Evolutionary conservation across 2,329 filamentous ascomycete genomes (phyloP).

Genomic region (Chaetomiaceae sp.): DNA sequence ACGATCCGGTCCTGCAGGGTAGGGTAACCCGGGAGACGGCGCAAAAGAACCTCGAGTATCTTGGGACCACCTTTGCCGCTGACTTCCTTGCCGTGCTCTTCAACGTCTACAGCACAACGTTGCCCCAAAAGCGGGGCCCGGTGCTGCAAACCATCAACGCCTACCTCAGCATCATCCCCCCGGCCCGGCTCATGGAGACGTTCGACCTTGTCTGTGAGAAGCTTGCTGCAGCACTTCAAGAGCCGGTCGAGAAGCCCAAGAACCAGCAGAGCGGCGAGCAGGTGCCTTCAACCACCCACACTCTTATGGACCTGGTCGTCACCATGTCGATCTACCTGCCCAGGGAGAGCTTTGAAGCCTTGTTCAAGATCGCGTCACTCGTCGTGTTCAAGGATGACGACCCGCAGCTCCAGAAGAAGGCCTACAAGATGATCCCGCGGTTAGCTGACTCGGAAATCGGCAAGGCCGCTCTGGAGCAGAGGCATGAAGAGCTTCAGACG

Average conservation of each 20-base stretch:
- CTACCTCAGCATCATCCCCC: constrained; percentile 82
- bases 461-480: constrained; percentile 67
- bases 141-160: constrained; percentile 94
- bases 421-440: constrained; percentile 94
- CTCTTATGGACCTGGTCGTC: constrained; percentile 93
- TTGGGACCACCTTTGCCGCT: constrained; percentile 67
- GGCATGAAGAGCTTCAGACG: constrained; percentile 74
- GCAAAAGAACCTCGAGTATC: constrained; percentile 73
- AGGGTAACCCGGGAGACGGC: constrained; percentile 72
- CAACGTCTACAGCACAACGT: constrained; percentile 95
- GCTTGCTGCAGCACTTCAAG: constrained; percentile 67
- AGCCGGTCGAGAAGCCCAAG: constrained; percentile 46
- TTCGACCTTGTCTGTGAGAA: constrained; percentile 83
- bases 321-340: constrained; percentile 94
- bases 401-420: constrained; percentile 95
- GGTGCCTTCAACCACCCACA: constrained; percentile 90
- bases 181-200: constrained; percentile 74
- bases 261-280: constrained; percentile 60
- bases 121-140: constrained; percentile 85
- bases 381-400: constrained; percentile 79
- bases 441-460: constrained; percentile 78
- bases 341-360: constrained; percentile 72
- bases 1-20: constrained; percentile 72
- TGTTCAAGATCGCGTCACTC: constrained; percentile 82
- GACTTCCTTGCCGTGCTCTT: constrained; percentile 96